Evolutionary conservation across 73 alveolate genomes (phyloP).

Genomic region (Stentor roeselii): DNA sequence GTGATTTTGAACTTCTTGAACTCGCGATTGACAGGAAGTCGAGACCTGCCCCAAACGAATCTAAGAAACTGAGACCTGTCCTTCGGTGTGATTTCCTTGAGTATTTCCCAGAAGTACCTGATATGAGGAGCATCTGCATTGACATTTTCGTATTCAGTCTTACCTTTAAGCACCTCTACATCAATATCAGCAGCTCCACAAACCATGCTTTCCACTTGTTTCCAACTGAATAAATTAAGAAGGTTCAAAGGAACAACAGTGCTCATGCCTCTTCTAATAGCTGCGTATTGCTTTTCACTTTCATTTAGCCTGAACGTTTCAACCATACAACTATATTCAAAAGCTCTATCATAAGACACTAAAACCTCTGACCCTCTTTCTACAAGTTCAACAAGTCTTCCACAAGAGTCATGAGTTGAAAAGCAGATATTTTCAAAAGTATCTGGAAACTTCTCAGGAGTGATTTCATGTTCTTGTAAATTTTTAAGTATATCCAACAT

Average conservation of each 20-base stretch:
- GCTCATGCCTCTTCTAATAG: constrained; percentile 82
- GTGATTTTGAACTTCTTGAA: constrained; percentile 42
- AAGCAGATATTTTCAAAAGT: constrained; percentile 59
- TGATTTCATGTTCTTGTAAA: constrained; percentile 32
- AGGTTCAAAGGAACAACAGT: constrained; percentile 74
- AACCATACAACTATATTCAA: constrained; percentile 66
- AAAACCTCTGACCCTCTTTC: constrained; percentile 65
- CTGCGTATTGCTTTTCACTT: constrained; percentile 71
- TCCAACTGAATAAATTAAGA: constrained; percentile 61
- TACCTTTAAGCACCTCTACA: constrained; percentile 57
- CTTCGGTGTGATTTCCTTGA: constrained; percentile 73
- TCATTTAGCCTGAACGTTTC: constrained; percentile 70
- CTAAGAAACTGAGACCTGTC: constrained; percentile 76
- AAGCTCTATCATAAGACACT: constrained; percentile 56
- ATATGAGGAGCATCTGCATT: constrained; percentile 60
- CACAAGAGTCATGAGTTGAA: constrained; percentile 72
- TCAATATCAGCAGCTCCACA: constrained; percentile 77
- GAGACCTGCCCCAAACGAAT: constrained; percentile 93
- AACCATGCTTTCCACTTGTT: constrained; percentile 69
- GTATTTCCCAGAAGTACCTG: constrained; percentile 83
- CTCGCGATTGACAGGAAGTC: constrained; percentile 83
- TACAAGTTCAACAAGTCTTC: constrained; percentile 70
- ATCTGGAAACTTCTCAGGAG: constrained; percentile 58
- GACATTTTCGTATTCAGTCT: constrained; percentile 67
- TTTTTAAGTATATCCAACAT: constrained; percentile 67